Percentiles rank a stretch among this genome's conserved stretches.
These are phyloP conservation scores for Vaccinium myrtillus DNA, from an alignment of 148 eudicot genomes.

Conservation along the genomic window DNA sequence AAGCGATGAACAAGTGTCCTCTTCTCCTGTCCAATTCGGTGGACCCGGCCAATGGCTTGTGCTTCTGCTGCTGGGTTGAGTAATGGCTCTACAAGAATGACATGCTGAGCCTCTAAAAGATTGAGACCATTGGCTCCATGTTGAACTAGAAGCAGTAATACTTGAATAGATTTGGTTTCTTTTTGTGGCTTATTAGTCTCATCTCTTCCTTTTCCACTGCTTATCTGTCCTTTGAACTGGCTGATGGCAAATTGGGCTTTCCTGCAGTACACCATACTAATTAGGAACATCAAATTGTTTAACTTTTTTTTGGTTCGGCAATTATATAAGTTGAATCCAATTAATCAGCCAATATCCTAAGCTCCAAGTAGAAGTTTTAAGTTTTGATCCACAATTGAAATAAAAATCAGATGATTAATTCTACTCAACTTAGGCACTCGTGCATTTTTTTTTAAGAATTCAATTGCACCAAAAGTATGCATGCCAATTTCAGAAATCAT, in stretches of 20 bases:
- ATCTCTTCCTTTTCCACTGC: constrained; percentile 22
- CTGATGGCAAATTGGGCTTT: constrained; percentile 74
- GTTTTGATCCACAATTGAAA: background rate
- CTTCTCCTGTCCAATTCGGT: constrained; percentile 80
- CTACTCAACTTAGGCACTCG: background rate
- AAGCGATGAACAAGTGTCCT: constrained; percentile 87
- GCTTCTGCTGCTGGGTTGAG: constrained; percentile 98
- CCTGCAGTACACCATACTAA: constrained; percentile 35
- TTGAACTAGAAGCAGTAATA: constrained; percentile 70
- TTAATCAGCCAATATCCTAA: background rate
- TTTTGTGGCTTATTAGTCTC: constrained; percentile 20
- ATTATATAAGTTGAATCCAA: constrained; percentile 15
- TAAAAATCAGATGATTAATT: background rate
- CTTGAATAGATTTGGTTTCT: constrained; percentile 52
- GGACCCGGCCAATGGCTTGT: constrained; percentile 93
- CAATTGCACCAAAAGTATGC: background rate
- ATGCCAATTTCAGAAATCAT: background rate
- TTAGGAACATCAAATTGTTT: background rate
- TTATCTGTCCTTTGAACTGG: constrained; percentile 63
- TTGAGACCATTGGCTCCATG: constrained; percentile 97
- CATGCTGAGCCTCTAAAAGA: constrained; percentile 96
- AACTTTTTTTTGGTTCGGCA: no score
- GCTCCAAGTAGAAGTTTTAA: background rate
- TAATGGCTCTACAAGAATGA: constrained; percentile 87
- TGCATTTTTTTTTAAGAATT: background rate